Base-by-base conservation (phyloP, 2,329 filamentous ascomycete species). In the Tetracladium maxilliforme region DNA sequence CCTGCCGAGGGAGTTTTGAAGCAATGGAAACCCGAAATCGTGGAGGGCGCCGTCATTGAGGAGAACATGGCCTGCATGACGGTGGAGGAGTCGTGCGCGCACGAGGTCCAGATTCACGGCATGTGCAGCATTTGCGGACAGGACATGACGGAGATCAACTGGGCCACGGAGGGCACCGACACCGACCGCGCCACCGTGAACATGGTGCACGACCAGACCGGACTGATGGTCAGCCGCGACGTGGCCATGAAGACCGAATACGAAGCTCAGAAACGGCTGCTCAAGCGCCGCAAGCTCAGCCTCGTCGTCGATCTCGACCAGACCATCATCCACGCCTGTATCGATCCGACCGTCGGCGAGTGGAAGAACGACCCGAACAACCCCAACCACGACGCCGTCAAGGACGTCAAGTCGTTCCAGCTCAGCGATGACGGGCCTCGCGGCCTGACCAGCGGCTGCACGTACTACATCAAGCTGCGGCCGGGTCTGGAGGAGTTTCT, bases 391-490 rank as follows among this genome's bases (percentile, higher is more conserved):
- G 71, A 80, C 12, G 82, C 86, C 5, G 76, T 98, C 40, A 86
- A 84, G 47, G 78, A 93, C 33, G 86, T 98, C 19, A 65, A 70
- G 40, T 70, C 72, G 33, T 98, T 98, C 45, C 82, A 94, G 54
- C 67, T 98, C 20, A 66, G 75, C 21, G 87, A 98, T 35, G 84
- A 94, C 39, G 78, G 75, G 1, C 76, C 76, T 3, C 68, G 73
- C 14, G 76, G 76, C 33, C 56, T 68, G 3, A 58, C 65, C 10
- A 64, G 69, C 23, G 75, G 74, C n/a, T 87, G 78, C 45, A 93
- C 79, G 67, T 98, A 98, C 52, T 98, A 95, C 51, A 92, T 98
- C 58, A 98, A 98, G 57, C 72, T 93, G 55, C 81, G 90, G 18
- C 90, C 90, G 1, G 84, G 86, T 4, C 56, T 95, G 25, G 61